Evolutionary conservation across 768 basidiomycete species (phyloP).

Genomic region (Amanita polypyramis): DNA sequence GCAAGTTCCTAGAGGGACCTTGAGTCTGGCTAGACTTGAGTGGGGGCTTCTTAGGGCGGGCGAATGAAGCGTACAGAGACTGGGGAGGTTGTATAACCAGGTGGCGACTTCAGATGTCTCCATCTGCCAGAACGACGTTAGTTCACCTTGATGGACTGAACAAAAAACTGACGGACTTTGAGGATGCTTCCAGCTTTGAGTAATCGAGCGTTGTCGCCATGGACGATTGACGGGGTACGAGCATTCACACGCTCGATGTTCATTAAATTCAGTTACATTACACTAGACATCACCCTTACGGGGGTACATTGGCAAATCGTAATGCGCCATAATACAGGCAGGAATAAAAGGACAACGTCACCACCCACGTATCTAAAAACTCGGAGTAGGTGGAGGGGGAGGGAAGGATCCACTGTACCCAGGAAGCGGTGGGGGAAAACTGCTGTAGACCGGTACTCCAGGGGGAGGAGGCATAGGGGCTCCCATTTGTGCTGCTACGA

Average conservation of each 20-base stretch:
- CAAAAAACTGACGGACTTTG: conserved; percentile 2
- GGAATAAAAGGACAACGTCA: background rate
- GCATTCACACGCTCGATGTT: background rate
- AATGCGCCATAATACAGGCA: conserved; percentile 9
- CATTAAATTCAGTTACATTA: too few species aligned
- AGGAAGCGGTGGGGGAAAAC: conserved; percentile 54
- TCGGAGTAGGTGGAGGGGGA: conserved; percentile 30
- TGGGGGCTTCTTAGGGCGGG: background rate
- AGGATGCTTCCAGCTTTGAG: conserved; percentile 14
- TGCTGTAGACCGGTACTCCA: conserved; percentile 30
- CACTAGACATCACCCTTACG: too few species aligned
- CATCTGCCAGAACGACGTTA: background rate
- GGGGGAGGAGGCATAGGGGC: conserved; percentile 23
- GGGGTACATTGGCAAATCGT: conserved; percentile 9
- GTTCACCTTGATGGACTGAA: background rate
- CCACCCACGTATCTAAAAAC: conserved; percentile 4
- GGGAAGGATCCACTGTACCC: conserved; percentile 48
- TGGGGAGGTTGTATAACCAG: background rate
- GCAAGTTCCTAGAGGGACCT: conserved; percentile 22
- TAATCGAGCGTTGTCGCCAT: conserved; percentile 25
- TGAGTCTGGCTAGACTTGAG: conserved; percentile 28
- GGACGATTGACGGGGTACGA: background rate
- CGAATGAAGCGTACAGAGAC: background rate
- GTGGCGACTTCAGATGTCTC: conserved; percentile 3
- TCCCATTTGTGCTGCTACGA: conserved; percentile 26